These are phyloP conservation scores for Forsythia suspensa DNA, from an alignment of 257 asterid species.

Conservation along the genomic window DNA sequence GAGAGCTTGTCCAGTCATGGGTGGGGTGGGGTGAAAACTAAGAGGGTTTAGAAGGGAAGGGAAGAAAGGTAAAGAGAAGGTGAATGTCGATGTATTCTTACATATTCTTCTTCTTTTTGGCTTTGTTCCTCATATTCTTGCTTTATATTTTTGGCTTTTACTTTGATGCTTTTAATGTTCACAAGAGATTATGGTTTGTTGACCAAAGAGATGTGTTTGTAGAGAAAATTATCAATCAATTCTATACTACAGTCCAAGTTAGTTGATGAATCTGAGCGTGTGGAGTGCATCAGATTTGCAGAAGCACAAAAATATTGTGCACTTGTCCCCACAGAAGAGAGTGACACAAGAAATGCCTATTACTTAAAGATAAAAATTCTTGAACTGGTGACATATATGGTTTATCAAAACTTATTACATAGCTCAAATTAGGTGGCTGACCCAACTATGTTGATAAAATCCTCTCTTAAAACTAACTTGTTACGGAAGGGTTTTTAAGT, in stretches of 20 bases:
- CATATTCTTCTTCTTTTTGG: background rate
- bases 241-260: conserved; percentile 21
- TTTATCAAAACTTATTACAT: background rate
- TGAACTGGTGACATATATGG: conserved; percentile 10
- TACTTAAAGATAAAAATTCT: conserved; percentile 1
- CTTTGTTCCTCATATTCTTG: background rate
- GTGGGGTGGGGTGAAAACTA: too few relatives aligned
- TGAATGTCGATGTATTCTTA: conserved; percentile 33
- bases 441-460: background rate
- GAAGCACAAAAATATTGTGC: background rate
- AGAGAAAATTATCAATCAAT: conserved; percentile 20
- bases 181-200: conserved; percentile 30
- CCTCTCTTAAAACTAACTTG: background rate
- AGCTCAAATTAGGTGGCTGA: background rate
- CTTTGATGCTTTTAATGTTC: conserved; percentile 12
- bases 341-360: conserved; percentile 21
- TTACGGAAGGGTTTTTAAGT: background rate
- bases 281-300: conserved; percentile 29
- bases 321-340: conserved; percentile 30
- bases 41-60: conserved; percentile 3
- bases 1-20: too few relatives aligned
- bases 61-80: conserved; percentile 32
- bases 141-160: conserved; percentile 28
- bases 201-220: conserved; percentile 43
- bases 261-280: conserved; percentile 28